Percentiles rank a stretch among this genome's conserved stretches.
phyloP scores from a whole-genome alignment of 73 alveolate genomes.

The Paramecium sonneborni region DNA sequence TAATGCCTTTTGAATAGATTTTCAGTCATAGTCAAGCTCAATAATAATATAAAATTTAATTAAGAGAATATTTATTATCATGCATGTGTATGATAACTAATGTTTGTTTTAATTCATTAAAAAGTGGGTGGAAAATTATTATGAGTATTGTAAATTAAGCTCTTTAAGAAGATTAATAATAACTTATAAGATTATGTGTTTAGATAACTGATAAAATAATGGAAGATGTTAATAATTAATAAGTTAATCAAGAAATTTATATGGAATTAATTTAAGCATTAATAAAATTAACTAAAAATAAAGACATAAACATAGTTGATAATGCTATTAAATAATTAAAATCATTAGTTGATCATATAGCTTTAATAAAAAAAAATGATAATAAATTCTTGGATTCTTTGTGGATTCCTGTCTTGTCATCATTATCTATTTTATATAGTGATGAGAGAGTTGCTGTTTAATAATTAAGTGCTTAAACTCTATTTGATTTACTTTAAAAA shows the following conservation, averaged over 20 bases:
- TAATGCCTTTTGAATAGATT: conserved; percentile 82
- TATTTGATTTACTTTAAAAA: conserved; percentile 30
- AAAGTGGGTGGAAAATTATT: conserved; percentile 67
- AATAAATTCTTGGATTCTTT: not conserved
- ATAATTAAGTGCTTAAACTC: not conserved
- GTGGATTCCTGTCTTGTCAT: conserved; percentile 60
- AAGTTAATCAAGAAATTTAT: conserved; percentile 31
- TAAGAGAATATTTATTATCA: conserved; percentile 57
- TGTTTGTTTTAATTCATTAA: conserved; percentile 1
- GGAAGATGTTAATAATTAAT: conserved; percentile 36
- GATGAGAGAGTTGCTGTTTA: conserved; percentile 54
- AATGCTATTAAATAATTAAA: conserved; percentile 42
- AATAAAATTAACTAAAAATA: conserved; percentile 62
- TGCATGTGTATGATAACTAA: conserved; percentile 62
- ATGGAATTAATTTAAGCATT: conserved; percentile 64
- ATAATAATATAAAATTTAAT: conserved; percentile 30
- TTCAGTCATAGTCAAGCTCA: conserved; percentile 23
- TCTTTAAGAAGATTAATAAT: conserved; percentile 51
- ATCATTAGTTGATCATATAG: conserved; percentile 16
- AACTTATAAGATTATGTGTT: conserved; percentile 17
- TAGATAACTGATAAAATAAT: conserved; percentile 61
- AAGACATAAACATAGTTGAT: conserved; percentile 24
- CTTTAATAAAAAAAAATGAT: not conserved
- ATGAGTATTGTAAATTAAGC: conserved; percentile 64
- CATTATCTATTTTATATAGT: conserved; percentile 53